phyloP scores from a whole-genome alignment of 2,329 filamentous ascomycete species.

The Gaeumannomyces tritici region DNA sequence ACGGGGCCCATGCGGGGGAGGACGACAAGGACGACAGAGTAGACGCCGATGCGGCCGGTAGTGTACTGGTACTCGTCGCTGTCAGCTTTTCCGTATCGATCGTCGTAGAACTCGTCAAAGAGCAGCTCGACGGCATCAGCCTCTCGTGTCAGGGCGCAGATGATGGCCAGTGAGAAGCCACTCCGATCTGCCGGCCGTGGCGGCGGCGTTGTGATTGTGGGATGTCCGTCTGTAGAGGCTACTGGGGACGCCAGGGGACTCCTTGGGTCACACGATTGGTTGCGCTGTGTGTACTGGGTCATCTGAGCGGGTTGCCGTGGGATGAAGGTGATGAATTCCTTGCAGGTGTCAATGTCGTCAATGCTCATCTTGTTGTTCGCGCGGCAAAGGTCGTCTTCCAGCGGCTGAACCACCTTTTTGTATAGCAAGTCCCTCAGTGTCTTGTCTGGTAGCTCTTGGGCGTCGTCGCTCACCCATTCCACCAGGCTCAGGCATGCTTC shows the following conservation, averaged over 20 bases:
- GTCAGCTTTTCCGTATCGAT: neutral
- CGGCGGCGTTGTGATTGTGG: too few species aligned
- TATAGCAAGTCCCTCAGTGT: neutral
- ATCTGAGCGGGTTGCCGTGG: neutral
- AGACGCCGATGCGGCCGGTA: slow-evolving; percentile 9
- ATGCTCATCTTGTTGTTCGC: neutral
- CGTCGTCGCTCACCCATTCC: neutral
- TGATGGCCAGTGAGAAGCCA: slow-evolving; percentile 20
- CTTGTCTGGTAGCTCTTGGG: neutral
- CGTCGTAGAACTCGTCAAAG: slow-evolving; percentile 14
- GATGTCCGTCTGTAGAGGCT: too few species aligned
- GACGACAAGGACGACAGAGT: slow-evolving; percentile 19
- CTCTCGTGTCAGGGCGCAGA: slow-evolving; percentile 22
- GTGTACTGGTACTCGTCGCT: neutral
- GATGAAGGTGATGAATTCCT: neutral
- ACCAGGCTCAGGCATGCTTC: neutral
- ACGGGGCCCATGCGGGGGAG: slow-evolving; percentile 19
- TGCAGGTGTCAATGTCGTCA: neutral
- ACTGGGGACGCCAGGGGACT: too few species aligned
- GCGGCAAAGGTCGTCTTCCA: neutral
- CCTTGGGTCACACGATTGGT: neutral
- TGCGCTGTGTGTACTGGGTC: neutral
- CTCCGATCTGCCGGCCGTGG: neutral
- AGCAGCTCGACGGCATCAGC: slow-evolving; percentile 17
- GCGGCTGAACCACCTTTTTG: neutral